Conservation (phyloP, 1,284 basidiomycete species). For the Apiotrichum sp. region DNA sequence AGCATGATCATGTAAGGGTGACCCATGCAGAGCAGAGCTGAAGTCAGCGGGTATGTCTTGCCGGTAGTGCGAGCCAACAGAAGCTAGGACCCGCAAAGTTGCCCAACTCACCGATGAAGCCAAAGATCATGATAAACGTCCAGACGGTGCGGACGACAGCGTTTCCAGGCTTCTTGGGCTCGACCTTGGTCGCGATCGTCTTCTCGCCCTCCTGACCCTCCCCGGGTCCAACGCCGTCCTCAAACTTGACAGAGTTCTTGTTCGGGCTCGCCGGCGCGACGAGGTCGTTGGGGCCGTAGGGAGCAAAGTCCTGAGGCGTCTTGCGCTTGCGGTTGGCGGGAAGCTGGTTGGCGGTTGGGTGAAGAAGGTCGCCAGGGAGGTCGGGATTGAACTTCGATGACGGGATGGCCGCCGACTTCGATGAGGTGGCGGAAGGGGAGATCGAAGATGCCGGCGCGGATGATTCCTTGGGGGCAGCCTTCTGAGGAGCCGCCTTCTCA, state of each 20-base stretch:
- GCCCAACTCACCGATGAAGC: conserved; percentile 67
- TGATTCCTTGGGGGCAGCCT: neutral
- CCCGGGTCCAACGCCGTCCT: conserved; percentile 44
- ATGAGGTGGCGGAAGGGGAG: conserved; percentile 2
- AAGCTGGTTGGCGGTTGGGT: conserved; percentile 22
- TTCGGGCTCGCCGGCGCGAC: conserved; percentile 24
- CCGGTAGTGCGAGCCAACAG: neutral
- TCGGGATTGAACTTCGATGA: conserved; percentile 22
- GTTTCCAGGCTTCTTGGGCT: conserved; percentile 61
- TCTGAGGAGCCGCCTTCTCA: too few relatives aligned
- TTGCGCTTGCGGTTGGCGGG: conserved; percentile 41
- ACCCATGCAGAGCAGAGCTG: conserved; percentile 76
- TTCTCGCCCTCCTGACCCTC: conserved; percentile 44
- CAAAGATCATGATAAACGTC: conserved; percentile 95
- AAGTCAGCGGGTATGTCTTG: neutral
- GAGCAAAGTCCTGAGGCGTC: conserved; percentile 34
- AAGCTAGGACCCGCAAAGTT: neutral
- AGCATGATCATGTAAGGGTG: conserved; percentile 89
- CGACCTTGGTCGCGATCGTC: conserved; percentile 23
- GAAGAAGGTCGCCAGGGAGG: conserved; percentile 31
- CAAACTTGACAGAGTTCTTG: conserved; percentile 46
- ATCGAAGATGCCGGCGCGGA: neutral
- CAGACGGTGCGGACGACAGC: conserved; percentile 78
- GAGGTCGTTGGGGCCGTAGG: conserved; percentile 27
- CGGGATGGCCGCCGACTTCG: too few relatives aligned